These are phyloP conservation scores for Cyberlindnera maritima DNA, from an alignment of 805 yeast species.

Conservation along the genomic window DNA sequence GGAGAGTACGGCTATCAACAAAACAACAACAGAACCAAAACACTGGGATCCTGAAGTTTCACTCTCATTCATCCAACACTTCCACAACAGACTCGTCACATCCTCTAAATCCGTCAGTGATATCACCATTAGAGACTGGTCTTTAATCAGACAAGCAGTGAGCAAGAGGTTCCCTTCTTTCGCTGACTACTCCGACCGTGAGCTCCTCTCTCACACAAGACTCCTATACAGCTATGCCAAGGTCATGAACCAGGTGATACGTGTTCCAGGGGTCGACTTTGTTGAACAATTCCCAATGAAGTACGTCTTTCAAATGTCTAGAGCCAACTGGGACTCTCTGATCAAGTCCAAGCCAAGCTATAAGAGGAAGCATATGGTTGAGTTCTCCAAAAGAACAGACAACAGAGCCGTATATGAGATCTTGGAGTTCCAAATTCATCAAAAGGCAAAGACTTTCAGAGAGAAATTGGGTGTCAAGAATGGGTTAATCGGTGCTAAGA, in stretches of 20 bases:
- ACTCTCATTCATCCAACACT: not conserved
- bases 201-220: not conserved
- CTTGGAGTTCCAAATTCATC: not conserved
- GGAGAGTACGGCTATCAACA: not conserved
- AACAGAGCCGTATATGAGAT: not conserved
- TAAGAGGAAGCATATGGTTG: not conserved
- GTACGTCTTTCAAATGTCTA: not conserved
- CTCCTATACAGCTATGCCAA: not conserved
- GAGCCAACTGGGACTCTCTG: not conserved
- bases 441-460: not conserved
- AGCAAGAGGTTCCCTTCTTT: not conserved
- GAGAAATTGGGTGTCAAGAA: not conserved
- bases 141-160: not conserved
- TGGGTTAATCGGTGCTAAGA: not conserved
- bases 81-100: not conserved
- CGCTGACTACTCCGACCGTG: not conserved
- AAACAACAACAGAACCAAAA: not conserved
- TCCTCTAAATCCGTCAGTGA: not conserved
- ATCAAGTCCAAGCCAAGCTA: not conserved
- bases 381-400: not conserved
- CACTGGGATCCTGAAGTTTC: slow-evolving; percentile 1
- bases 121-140: not conserved
- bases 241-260: not conserved
- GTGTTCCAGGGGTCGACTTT: not conserved
- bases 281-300: not conserved